phyloP scores from a whole-genome alignment of 2,329 filamentous ascomycete species.

The Penicillium paneum region DNA sequence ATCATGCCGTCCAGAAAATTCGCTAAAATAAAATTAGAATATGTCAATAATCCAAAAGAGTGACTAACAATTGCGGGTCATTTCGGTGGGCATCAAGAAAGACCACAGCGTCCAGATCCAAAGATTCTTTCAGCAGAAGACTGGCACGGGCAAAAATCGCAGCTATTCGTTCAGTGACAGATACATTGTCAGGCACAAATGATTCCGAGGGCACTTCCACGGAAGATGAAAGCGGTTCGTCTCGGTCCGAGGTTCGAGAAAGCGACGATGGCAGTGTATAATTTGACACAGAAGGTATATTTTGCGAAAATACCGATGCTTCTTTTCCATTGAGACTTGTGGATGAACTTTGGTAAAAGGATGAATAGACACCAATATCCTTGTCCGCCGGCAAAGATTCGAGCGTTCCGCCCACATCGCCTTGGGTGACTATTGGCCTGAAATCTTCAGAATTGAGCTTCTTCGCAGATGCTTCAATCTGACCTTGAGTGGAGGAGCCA shows the following conservation, averaged over 20 bases:
- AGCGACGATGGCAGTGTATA: conserved; percentile 6
- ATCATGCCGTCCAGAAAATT: conserved; percentile 12
- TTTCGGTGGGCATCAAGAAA: conserved; percentile 30
- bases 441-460: background rate
- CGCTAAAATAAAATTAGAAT: conserved; percentile 9
- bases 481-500: conserved; percentile 13
- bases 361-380: background rate
- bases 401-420: background rate
- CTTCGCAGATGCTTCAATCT: conserved; percentile 1
- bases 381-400: background rate
- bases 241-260: background rate
- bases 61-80: conserved; percentile 24
- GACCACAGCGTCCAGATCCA: conserved; percentile 41
- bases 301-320: background rate
- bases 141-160: conserved; percentile 46
- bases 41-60: background rate
- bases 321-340: background rate
- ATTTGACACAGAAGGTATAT: background rate
- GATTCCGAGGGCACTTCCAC: background rate
- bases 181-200: conserved; percentile 5
- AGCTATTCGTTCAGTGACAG: conserved; percentile 17
- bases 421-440: no score
- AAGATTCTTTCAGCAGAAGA: conserved; percentile 42
- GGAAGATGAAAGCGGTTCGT: background rate
- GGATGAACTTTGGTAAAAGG: background rate